Conservation (phyloP, 2,329 filamentous ascomycete genomes). For the Fonsecaea pedrosoi region DNA sequence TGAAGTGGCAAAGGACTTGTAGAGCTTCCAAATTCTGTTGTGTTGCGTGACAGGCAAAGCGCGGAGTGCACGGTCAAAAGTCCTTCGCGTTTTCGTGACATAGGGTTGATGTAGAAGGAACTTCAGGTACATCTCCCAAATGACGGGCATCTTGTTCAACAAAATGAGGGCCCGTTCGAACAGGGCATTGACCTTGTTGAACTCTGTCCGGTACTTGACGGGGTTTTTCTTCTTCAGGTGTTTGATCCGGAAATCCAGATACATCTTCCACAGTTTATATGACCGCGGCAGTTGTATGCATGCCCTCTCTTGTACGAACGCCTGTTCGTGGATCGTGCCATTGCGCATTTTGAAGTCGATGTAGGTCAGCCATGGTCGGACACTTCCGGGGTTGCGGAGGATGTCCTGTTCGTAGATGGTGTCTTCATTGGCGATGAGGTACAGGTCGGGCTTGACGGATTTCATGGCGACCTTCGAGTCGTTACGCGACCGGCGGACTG, state of each 20-base stretch:
- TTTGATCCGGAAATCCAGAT: slow-evolving; percentile 81
- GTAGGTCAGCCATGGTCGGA: slow-evolving; percentile 95
- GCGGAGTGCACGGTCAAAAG: slow-evolving; percentile 89
- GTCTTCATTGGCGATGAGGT: slow-evolving; percentile 73
- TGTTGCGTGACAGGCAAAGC: slow-evolving; percentile 94
- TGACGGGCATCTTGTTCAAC: slow-evolving; percentile 97
- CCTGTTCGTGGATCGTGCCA: slow-evolving; percentile 84
- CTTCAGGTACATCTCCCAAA: slow-evolving; percentile 96
- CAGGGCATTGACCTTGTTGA: slow-evolving; percentile 89
- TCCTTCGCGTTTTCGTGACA: slow-evolving; percentile 81
- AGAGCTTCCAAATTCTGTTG: slow-evolving; percentile 91
- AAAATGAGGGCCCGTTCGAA: slow-evolving; percentile 92
- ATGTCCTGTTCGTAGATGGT: slow-evolving; percentile 96
- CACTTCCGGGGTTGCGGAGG: slow-evolving; percentile 79
- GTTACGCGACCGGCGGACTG: slow-evolving; percentile 23
- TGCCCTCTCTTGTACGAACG: slow-evolving; percentile 86
- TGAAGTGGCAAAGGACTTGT: slow-evolving; percentile 87
- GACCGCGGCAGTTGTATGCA: slow-evolving; percentile 89
- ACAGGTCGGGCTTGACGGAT: slow-evolving; percentile 36
- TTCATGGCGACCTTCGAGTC: slow-evolving; percentile 29
- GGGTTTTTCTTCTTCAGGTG: slow-evolving; percentile 85
- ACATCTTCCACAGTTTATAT: slow-evolving; percentile 99
- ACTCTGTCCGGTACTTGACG: slow-evolving; percentile 78
- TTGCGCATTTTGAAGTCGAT: slow-evolving; percentile 88
- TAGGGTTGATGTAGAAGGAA: slow-evolving; percentile 93